Percentiles rank a stretch among this genome's conserved stretches.
These are phyloP conservation scores for Laetiporus sulphureus DNA, from an alignment of 1,284 basidiomycete genomes.

Conservation along the genomic window DNA sequence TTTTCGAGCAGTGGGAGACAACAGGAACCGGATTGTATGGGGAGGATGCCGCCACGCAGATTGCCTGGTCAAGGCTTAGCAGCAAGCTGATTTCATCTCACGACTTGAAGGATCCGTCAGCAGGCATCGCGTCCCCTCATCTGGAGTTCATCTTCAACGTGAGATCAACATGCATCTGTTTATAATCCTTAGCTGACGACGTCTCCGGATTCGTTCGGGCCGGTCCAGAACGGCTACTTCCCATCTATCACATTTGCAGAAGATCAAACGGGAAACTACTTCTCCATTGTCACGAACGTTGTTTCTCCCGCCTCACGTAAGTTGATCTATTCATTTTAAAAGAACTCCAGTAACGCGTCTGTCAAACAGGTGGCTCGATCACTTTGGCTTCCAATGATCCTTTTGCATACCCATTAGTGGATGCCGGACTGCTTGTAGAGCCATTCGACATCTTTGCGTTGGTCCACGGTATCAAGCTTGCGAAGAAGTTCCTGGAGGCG, in stretches of 20 bases:
- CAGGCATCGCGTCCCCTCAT: conserved; percentile 17
- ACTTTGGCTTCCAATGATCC: conserved; percentile 29
- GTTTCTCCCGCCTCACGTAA: conserved; percentile 18
- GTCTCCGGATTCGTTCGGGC: too few relatives aligned
- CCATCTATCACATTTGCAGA: too few relatives aligned
- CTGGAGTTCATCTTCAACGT: conserved; percentile 12
- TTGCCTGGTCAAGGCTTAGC: conserved; percentile 17
- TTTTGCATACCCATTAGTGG: conserved; percentile 32
- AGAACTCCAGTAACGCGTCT: neutral
- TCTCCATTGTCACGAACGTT: conserved; percentile 15
- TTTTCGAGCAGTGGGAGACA: conserved; percentile 22
- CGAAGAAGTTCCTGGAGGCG: conserved; percentile 25
- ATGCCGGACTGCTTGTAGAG: conserved; percentile 28
- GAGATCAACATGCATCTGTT: too few relatives aligned
- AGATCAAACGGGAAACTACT: conserved; percentile 18
- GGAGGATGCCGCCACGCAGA: conserved; percentile 10
- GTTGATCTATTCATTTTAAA: neutral
- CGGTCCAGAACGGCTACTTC: too few relatives aligned
- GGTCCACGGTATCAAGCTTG: conserved; percentile 26
- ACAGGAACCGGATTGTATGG: conserved; percentile 12
- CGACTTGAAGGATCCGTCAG: conserved; percentile 12
- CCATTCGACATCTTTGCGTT: conserved; percentile 31
- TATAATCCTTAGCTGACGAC: too few relatives aligned
- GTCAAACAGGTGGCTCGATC: conserved; percentile 30
- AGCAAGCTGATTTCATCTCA: conserved; percentile 2